phyloP scores from a whole-genome alignment of 1,284 basidiomycete genomes.

The Ceratobasidium sp. region DNA sequence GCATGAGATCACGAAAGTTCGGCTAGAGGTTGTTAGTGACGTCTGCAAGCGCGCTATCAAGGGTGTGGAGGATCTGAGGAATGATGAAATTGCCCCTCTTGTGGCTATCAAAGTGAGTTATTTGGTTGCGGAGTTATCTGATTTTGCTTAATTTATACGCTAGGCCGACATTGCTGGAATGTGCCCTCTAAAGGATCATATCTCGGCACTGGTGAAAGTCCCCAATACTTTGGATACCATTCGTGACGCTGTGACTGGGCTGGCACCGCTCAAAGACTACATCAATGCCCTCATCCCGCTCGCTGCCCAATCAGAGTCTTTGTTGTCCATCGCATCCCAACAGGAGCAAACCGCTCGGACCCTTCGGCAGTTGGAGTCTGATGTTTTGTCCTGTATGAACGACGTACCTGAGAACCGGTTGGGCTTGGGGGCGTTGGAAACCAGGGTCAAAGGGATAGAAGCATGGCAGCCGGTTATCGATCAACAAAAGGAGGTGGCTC shows the following conservation, averaged over 20 bases:
- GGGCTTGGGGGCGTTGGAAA: not conserved
- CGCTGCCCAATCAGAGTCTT: not conserved
- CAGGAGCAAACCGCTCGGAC: not conserved
- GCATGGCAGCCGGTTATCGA: not conserved
- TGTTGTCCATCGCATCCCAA: not conserved
- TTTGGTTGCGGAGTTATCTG: no score
- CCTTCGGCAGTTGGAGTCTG: not conserved
- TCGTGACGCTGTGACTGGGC: not conserved
- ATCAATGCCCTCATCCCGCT: not conserved
- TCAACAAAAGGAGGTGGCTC: not conserved
- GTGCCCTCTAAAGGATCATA: not conserved
- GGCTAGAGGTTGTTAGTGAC: not conserved
- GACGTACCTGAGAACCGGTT: not conserved
- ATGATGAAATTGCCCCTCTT: not conserved
- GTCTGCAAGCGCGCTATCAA: not conserved
- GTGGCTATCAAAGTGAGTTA: not conserved
- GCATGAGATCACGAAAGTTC: not conserved
- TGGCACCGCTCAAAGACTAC: not conserved
- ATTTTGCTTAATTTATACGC: not conserved
- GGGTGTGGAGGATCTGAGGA: not conserved
- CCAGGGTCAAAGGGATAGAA: not conserved
- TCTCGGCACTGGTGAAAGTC: not conserved
- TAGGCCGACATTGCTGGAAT: not conserved
- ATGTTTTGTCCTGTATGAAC: not conserved
- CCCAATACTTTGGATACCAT: not conserved